Conservation (phyloP, 129 eudicot genomes). For the Glebionis coronaria region DNA sequence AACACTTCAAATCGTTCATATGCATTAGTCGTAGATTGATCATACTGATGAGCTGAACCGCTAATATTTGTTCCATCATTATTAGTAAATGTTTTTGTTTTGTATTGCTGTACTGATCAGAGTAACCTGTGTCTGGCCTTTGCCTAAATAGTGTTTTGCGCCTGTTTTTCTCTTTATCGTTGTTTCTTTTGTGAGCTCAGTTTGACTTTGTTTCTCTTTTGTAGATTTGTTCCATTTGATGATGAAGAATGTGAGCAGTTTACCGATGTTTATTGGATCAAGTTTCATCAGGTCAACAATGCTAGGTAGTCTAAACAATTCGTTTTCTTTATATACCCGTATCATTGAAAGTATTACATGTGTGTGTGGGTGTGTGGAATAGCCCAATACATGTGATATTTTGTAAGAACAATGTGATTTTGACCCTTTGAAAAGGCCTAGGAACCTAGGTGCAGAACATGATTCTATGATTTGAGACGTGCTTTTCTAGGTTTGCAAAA, state of each 20-base stretch:
- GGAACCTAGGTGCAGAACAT: background rate
- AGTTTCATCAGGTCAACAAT: constrained; percentile 68
- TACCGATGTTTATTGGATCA: constrained; percentile 95
- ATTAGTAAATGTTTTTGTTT: no score
- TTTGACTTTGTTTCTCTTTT: constrained; percentile 8
- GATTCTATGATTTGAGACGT: constrained; percentile 2
- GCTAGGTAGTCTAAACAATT: constrained; percentile 53
- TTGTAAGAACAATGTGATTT: no score
- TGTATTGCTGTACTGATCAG: no score
- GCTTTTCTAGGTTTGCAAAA: constrained; percentile 76
- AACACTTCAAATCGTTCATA: no score
- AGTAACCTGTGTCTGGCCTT: no score
- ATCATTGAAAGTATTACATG: no score
- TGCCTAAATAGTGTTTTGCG: background rate
- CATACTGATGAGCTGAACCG: no score
- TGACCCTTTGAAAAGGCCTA: no score
- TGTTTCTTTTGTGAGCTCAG: background rate
- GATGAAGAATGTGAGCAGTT: constrained; percentile 91
- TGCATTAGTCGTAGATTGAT: no score
- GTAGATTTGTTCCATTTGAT: constrained; percentile 90
- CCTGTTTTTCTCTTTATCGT: background rate
- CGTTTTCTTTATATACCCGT: background rate
- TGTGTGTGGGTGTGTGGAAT: background rate
- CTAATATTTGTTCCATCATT: no score
- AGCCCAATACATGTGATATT: no score